phyloP scores from a whole-genome alignment of 1,139 yeast species.

The Cylindricascospora bacillispora region DNA sequence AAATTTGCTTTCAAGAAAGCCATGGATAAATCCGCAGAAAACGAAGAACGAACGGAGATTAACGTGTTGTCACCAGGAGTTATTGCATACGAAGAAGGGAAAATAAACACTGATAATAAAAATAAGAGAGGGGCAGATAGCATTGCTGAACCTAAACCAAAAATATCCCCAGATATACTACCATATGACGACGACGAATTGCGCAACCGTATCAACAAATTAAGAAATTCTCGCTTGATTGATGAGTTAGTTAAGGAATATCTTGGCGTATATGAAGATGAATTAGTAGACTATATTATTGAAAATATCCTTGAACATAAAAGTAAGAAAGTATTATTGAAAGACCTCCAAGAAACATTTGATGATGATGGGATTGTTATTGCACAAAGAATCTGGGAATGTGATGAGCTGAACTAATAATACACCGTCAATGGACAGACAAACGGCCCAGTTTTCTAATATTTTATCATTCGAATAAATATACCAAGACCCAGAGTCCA shows the following conservation, averaged over 20 bases:
- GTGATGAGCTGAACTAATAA: conserved; percentile 4
- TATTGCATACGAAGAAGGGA: conserved; percentile 1
- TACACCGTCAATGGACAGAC: too few species aligned
- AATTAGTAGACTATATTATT: conserved; percentile 22
- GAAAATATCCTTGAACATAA: conserved; percentile 19
- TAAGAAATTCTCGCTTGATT: conserved; percentile 13
- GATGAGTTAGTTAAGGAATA: conserved; percentile 23
- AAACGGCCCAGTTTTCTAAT: too few species aligned
- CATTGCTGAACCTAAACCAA: conserved; percentile 2
- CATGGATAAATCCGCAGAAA: conserved; percentile 9
- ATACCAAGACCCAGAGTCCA: too few species aligned
- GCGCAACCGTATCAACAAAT: conserved; percentile 6
- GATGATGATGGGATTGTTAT: conserved; percentile 23
- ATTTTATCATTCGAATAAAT: too few species aligned
- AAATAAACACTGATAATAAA: neutral
- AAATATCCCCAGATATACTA: conserved; percentile 4
- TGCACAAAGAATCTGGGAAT: conserved; percentile 18
- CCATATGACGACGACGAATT: conserved; percentile 10
- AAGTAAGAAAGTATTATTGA: conserved; percentile 12
- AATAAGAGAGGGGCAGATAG: conserved; percentile 3
- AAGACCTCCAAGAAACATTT: conserved; percentile 23
- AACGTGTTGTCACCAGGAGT: too few species aligned
- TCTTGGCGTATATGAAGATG: conserved; percentile 24
- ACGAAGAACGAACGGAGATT: too few species aligned
- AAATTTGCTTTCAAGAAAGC: conserved; percentile 16